A percentile compares a stretch with the other conserved stretches of the same genome.
Evolutionary conservation across 1,284 basidiomycete species (phyloP).

Genomic region (Fomitopsis betulina): DNA sequence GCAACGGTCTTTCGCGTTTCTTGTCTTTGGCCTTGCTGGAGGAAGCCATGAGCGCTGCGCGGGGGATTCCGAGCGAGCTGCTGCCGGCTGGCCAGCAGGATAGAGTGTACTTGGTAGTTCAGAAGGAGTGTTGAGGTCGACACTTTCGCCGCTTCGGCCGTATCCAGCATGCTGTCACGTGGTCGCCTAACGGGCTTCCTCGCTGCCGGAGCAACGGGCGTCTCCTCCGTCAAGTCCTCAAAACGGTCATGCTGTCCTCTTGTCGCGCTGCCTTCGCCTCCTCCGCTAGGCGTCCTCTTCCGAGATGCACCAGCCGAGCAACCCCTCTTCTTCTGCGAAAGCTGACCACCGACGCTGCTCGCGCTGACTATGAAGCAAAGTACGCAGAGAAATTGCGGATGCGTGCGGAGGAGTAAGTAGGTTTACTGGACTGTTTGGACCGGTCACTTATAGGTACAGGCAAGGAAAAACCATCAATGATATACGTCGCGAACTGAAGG

Average conservation of each 20-base stretch:
- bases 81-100: background rate
- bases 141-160: background rate
- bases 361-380: constrained; percentile 30
- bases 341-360: background rate
- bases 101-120: background rate
- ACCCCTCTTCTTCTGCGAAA: background rate
- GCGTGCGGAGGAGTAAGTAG: constrained; percentile 41
- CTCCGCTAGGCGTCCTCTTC: background rate
- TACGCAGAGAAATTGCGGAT: constrained; percentile 45
- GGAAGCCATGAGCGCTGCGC: constrained; percentile 20
- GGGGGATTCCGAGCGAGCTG: background rate
- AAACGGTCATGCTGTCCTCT: background rate
- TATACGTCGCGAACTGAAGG: constrained; percentile 24
- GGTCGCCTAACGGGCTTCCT: background rate
- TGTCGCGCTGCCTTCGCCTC: background rate
- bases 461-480: constrained; percentile 26
- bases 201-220: background rate
- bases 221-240: background rate
- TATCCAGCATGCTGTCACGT: constrained; percentile 1
- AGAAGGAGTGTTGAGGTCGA: background rate
- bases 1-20: constrained; percentile 30
- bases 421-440: background rate
- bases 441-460: constrained; percentile 12
- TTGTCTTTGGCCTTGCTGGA: constrained; percentile 20
- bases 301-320: background rate